phyloP scores from a whole-genome alignment of 2,329 filamentous ascomycete genomes.

The Allantophomopsis cytisporea region DNA sequence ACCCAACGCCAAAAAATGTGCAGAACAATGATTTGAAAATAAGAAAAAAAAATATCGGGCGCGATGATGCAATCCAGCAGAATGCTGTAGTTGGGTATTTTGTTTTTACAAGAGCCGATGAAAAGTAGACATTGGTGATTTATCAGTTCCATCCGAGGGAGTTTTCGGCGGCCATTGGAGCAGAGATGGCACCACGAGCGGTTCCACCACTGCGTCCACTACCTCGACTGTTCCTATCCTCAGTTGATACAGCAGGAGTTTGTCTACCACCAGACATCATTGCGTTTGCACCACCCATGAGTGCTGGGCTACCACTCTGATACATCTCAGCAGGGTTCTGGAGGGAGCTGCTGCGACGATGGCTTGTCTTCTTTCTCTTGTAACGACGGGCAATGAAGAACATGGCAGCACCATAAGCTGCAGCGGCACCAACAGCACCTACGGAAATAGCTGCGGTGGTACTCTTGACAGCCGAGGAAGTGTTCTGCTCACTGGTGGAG shows the following conservation, averaged over 20 bases:
- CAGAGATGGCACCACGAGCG: constrained; percentile 54
- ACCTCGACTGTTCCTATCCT: constrained; percentile 39
- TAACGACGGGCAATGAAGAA: constrained; percentile 62
- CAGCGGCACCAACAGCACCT: constrained; percentile 51
- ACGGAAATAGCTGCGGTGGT: constrained; percentile 53
- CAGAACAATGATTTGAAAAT: no score
- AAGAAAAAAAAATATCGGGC: no score
- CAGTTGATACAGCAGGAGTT: constrained; percentile 19
- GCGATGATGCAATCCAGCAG: constrained; percentile 5
- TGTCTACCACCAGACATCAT: constrained; percentile 21
- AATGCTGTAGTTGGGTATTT: no score
- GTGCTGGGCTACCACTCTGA: constrained; percentile 24
- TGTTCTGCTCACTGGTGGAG: constrained; percentile 23
- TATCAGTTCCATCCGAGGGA: constrained; percentile 60
- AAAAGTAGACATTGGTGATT: background rate
- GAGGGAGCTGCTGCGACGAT: constrained; percentile 48
- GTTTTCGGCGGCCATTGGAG: constrained; percentile 65
- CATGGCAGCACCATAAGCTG: constrained; percentile 62
- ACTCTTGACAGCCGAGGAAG: constrained; percentile 43
- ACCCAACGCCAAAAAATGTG: constrained; percentile 11
- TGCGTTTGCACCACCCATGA: constrained; percentile 33
- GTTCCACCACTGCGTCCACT: constrained; percentile 27
- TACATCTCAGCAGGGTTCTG: constrained; percentile 33
- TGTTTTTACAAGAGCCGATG: no score
- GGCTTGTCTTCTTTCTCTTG: constrained; percentile 47